phyloP scores from a whole-genome alignment of 1,284 basidiomycete genomes.

The Ganoderma boninense region DNA sequence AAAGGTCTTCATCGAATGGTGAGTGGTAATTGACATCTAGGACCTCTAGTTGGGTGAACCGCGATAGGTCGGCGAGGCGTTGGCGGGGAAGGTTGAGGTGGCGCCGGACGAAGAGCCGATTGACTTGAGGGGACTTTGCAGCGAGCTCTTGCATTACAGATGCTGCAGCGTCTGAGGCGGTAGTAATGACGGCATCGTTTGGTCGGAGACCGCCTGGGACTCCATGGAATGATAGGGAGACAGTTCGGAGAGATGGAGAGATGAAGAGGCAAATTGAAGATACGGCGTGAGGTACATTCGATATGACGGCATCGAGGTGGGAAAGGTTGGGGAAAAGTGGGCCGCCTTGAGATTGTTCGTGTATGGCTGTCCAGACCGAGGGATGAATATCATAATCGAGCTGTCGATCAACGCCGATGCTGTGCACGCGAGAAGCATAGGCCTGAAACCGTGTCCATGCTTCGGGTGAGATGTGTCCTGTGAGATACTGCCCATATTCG shows the following conservation, averaged over 20 bases:
- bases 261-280: background rate
- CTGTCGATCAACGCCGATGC: background rate
- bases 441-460: background rate
- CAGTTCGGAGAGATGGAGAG: background rate
- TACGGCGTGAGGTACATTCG: background rate
- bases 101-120: background rate
- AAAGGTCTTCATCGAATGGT: background rate
- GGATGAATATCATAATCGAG: background rate
- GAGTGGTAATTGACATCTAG: background rate
- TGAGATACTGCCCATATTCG: no score
- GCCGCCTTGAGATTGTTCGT: background rate
- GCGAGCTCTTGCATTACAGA: background rate
- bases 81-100: background rate
- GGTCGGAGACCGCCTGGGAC: background rate
- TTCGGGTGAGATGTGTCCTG: background rate
- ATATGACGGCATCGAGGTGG: background rate
- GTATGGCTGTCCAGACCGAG: background rate
- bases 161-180: background rate
- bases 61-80: background rate
- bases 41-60: background rate
- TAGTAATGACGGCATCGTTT: background rate
- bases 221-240: background rate
- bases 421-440: background rate
- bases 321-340: background rate
- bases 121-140: background rate